A percentile compares a stretch with the other conserved stretches of the same genome.
phyloP scores from a whole-genome alignment of 1,284 basidiomycete species.

The Leccinum solheimii region DNA sequence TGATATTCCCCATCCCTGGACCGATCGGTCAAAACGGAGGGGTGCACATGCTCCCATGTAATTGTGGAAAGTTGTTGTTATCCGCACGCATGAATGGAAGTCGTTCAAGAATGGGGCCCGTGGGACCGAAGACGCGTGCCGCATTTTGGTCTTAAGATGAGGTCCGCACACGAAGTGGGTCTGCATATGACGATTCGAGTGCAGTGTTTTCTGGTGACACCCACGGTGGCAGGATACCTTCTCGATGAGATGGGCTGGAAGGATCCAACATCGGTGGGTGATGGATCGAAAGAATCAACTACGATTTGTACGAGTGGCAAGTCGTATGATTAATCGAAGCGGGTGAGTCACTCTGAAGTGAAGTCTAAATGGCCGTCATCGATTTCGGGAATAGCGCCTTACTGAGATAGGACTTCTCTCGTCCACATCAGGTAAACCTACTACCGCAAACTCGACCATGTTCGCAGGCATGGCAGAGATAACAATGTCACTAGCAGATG shows the following conservation, averaged over 20 bases:
- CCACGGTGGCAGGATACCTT: not conserved
- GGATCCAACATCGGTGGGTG: not conserved
- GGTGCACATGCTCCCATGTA: conserved; percentile 52
- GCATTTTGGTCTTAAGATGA: not conserved
- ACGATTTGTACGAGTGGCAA: not conserved
- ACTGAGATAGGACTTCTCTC: conserved; percentile 17
- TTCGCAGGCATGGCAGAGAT: conserved; percentile 18
- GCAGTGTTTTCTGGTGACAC: not conserved
- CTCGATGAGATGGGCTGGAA: conserved; percentile 3
- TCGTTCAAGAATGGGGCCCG: too few species aligned
- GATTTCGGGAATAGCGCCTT: conserved; percentile 12
- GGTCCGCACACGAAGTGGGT: conserved; percentile 7
- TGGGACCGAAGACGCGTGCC: not conserved
- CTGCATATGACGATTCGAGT: conserved; percentile 18
- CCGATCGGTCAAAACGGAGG: conserved; percentile 44
- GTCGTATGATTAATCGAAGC: not conserved
- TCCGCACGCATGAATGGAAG: too few species aligned
- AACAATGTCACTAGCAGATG: not conserved
- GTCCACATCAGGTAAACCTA: conserved; percentile 19
- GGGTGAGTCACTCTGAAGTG: conserved; percentile 23
- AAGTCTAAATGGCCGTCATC: not conserved
- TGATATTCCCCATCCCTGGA: conserved; percentile 34
- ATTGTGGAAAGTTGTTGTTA: conserved; percentile 49
- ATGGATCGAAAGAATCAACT: not conserved
- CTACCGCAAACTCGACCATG: conserved; percentile 1